Evolutionary conservation across 1,284 basidiomycete species (phyloP).

Genomic region (Leccinum olivaceoglutinosum): DNA sequence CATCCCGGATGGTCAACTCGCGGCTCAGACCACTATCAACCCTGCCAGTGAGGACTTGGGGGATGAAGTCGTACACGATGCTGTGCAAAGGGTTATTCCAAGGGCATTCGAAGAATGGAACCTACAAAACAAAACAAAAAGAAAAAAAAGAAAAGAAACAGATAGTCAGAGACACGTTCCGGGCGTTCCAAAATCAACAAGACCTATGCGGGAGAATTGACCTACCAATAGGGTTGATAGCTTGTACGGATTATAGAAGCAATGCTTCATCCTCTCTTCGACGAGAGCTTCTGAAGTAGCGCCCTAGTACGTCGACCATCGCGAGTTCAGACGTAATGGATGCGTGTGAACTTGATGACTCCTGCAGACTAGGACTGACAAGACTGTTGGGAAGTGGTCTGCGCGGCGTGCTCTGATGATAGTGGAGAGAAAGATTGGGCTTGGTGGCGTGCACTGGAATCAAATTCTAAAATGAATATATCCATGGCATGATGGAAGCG

Average conservation of each 20-base stretch:
- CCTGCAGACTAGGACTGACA: constrained; percentile 24
- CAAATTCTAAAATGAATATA: too few relatives aligned
- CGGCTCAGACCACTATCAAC: constrained; percentile 71
- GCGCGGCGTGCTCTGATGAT: constrained; percentile 27
- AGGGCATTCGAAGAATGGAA: constrained; percentile 92
- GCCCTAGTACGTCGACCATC: constrained; percentile 39
- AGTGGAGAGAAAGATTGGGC: constrained; percentile 20
- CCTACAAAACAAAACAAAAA: constrained; percentile 37
- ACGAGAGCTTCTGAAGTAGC: constrained; percentile 34
- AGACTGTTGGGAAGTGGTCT: constrained; percentile 14
- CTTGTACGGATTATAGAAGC: constrained; percentile 68
- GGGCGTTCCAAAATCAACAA: not conserved
- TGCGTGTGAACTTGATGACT: constrained; percentile 30
- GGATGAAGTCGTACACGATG: constrained; percentile 93
- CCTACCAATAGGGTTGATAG: constrained; percentile 71
- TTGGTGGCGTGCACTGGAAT: constrained; percentile 6
- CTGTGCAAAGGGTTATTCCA: constrained; percentile 99
- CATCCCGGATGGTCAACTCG: too few relatives aligned
- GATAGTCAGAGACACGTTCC: not conserved
- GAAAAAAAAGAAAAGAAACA: not conserved
- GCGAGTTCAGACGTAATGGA: constrained; percentile 48
- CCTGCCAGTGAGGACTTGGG: constrained; percentile 90
- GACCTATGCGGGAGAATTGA: not conserved
- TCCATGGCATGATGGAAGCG: too few relatives aligned
- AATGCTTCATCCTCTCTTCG: constrained; percentile 72